Percentiles rank a stretch among this genome's conserved stretches.
phyloP scores from a whole-genome alignment of 1,284 basidiomycete genomes.

The Irpex lacteus region DNA sequence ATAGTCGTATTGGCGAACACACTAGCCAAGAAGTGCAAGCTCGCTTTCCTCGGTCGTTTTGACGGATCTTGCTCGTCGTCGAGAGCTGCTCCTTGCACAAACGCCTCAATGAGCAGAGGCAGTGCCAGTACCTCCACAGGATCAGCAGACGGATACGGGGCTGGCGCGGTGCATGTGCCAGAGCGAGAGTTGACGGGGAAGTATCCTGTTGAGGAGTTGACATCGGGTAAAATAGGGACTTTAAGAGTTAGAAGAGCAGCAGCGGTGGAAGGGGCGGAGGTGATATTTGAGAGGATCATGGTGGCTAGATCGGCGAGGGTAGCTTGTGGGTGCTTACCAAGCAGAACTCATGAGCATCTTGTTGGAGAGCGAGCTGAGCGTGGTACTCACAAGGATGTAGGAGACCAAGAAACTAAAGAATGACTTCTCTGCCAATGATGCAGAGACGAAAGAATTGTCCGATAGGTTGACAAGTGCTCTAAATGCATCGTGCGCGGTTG shows the following conservation, averaged over 20 bases:
- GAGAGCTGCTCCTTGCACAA: conserved; percentile 67
- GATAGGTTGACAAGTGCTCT: conserved; percentile 93
- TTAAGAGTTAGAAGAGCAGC: conserved; percentile 65
- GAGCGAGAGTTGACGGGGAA: conserved; percentile 76
- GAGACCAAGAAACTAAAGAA: conserved; percentile 87
- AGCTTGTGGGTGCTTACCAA: conserved; percentile 79
- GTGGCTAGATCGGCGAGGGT: conserved; percentile 91
- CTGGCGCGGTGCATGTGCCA: conserved; percentile 64
- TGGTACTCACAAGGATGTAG: conserved; percentile 79
- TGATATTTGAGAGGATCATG: conserved; percentile 96
- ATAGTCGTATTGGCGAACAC: conserved; percentile 89
- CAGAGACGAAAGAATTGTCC: conserved; percentile 74
- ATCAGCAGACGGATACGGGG: conserved; percentile 58
- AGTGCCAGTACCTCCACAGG: conserved; percentile 61
- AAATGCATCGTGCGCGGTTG: conserved; percentile 93
- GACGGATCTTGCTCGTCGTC: conserved; percentile 44
- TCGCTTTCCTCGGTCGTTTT: conserved; percentile 63
- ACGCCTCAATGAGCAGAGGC: conserved; percentile 82
- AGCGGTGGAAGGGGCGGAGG: conserved; percentile 74
- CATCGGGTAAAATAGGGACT: conserved; percentile 59
- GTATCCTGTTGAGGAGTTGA: conserved; percentile 41
- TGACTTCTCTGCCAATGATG: conserved; percentile 67
- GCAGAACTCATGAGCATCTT: neutral
- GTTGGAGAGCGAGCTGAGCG: neutral
- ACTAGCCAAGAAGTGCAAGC: conserved; percentile 85